Conservation (phyloP, 2,329 filamentous ascomycete species). For the Fusarium luffae region DNA sequence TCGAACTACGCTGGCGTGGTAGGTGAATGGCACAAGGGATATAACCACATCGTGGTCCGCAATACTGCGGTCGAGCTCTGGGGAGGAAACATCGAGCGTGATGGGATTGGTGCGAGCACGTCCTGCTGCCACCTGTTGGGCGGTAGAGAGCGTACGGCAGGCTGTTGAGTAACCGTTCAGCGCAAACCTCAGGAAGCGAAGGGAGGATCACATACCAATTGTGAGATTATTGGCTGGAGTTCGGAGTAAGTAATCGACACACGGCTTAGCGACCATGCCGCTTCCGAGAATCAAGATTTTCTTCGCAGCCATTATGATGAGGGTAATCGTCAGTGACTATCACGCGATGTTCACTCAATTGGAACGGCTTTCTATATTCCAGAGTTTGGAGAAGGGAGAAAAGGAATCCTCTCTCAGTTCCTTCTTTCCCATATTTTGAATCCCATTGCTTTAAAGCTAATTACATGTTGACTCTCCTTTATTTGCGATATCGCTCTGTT, state of each 20-base stretch:
- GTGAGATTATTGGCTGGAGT: neutral
- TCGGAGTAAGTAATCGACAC: neutral
- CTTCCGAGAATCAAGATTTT: neutral
- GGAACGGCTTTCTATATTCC: neutral
- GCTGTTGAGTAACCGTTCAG: neutral
- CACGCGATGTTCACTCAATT: neutral
- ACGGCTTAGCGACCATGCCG: neutral
- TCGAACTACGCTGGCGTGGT: neutral
- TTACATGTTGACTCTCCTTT: neutral
- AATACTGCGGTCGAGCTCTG: neutral
- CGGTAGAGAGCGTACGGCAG: neutral
- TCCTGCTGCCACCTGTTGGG: neutral
- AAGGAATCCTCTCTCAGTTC: neutral
- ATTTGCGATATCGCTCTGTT: neutral
- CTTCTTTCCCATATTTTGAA: neutral
- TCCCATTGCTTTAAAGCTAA: neutral
- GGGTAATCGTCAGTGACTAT: neutral
- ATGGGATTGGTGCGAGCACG: fast-evolving
- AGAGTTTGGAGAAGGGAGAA: neutral
- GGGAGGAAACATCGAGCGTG: neutral
- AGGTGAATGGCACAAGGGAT: neutral
- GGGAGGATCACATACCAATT: neutral
- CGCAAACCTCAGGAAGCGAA: neutral
- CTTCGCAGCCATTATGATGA: neutral
- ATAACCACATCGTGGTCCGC: neutral